Evolutionary conservation across 1,139 yeast genomes (phyloP).

Genomic region (Magnusiomyces magnusii): DNA sequence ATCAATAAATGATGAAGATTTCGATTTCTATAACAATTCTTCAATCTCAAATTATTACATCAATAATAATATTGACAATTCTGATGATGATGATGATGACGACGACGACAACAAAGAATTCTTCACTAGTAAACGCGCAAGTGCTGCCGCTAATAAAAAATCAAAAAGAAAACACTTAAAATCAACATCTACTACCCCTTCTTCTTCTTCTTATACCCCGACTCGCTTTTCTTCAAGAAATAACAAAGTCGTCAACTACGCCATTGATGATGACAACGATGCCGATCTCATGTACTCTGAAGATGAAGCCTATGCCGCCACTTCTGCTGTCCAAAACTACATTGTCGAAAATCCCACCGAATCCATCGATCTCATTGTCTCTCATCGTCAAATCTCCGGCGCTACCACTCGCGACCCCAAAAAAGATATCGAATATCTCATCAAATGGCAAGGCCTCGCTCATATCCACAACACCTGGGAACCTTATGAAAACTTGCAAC

Average conservation of each 20-base stretch:
- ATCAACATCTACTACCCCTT: conserved; percentile 15
- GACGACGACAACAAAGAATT: conserved; percentile 34
- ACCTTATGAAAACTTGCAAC: conserved; percentile 48
- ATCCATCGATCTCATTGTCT: conserved; percentile 34
- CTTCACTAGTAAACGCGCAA: conserved; percentile 14
- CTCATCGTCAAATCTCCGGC: conserved; percentile 28
- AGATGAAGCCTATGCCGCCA: conserved; percentile 31
- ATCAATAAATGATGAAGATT: conserved; percentile 10
- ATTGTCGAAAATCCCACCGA: conserved; percentile 29
- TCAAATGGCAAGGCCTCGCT: conserved; percentile 85
- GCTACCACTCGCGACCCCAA: conserved; percentile 29
- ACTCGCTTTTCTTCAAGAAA: conserved; percentile 71
- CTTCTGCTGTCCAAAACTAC: conserved; percentile 37
- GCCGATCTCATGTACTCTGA: conserved; percentile 37
- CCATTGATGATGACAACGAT: conserved; percentile 61
- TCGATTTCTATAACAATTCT: conserved; percentile 16
- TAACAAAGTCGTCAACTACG: conserved; percentile 62
- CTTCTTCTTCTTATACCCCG: conserved; percentile 23
- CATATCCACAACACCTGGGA: conserved; percentile 98
- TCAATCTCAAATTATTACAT: conserved; percentile 16
- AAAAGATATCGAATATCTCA: conserved; percentile 33
- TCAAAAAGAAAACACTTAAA: conserved; percentile 12
- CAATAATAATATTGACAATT: conserved; percentile 20
- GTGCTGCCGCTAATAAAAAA: conserved; percentile 17
- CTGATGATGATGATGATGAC: conserved; percentile 23